A percentile compares a stretch with the other conserved stretches of the same genome.
Evolutionary conservation across 148 eudicot species (phyloP).

Genomic region (Chenopodium quinoa): DNA sequence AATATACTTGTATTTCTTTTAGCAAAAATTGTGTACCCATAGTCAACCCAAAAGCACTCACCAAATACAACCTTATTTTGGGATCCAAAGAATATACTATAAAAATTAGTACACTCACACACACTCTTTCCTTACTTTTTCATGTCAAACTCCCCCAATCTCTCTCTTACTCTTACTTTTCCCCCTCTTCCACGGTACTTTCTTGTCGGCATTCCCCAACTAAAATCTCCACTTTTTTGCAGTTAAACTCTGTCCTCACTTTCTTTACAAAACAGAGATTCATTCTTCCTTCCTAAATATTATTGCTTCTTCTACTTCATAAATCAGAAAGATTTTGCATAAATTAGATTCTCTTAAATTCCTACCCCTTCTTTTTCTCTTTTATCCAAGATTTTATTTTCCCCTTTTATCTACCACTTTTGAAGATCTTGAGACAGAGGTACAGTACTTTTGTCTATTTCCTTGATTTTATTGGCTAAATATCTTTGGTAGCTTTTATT

Average conservation of each 20-base stretch:
- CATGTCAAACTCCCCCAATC: conserved; percentile 2
- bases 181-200: conserved; percentile 12
- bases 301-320: not conserved
- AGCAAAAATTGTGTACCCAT: not conserved
- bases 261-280: not conserved
- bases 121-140: not conserved
- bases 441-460: not conserved
- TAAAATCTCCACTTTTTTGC: not conserved
- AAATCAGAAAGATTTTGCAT: not conserved
- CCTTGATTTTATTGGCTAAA: too few relatives aligned
- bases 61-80: conserved; percentile 6
- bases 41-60: conserved; percentile 9
- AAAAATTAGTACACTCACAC: not conserved
- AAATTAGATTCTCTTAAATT: not conserved
- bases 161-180: not conserved
- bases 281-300: not conserved
- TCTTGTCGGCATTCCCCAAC: conserved; percentile 10
- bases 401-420: not conserved
- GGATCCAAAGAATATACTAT: conserved; percentile 11
- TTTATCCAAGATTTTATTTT: not conserved
- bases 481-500: too few relatives aligned
- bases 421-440: not conserved
- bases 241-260: not conserved
- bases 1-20: too few relatives aligned
- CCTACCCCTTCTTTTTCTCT: not conserved